These are phyloP conservation scores for Globisporangium spiculum DNA, from an alignment of 352 stramenopile species.

Conservation along the genomic window DNA sequence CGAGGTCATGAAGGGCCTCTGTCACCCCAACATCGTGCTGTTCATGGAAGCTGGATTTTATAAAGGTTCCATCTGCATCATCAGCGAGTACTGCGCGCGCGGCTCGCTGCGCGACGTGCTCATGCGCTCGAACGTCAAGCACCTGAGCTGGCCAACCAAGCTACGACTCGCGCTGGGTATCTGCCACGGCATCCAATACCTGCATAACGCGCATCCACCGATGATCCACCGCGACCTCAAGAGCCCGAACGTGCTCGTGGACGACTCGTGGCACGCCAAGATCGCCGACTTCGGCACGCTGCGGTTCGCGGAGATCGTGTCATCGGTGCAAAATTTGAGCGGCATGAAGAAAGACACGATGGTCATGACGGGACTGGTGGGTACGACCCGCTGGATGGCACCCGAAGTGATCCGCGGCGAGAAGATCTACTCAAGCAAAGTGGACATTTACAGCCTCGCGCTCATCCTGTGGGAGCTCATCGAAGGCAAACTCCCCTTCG, in stretches of 20 bases:
- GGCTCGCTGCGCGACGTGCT: conserved; percentile 95
- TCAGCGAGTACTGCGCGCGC: conserved; percentile 94
- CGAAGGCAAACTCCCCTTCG: conserved; percentile 77
- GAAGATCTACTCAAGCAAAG: conserved; percentile 85
- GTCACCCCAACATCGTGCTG: conserved; percentile 84
- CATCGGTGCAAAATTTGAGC: conserved; percentile 49
- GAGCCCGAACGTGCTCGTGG: conserved; percentile 87
- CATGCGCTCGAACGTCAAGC: conserved; percentile 61
- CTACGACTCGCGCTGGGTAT: conserved; percentile 75
- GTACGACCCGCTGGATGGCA: conserved; percentile 88
- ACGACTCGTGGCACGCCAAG: conserved; percentile 88
- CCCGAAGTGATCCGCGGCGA: conserved; percentile 87
- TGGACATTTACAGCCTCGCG: conserved; percentile 88
- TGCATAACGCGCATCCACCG: conserved; percentile 85
- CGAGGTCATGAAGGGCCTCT: conserved; percentile 77
- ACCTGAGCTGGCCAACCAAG: conserved; percentile 80
- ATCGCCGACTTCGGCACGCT: conserved; percentile 90
- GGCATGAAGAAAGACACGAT: conserved; percentile 36
- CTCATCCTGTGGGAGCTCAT: conserved; percentile 89
- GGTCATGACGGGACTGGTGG: conserved; percentile 86
- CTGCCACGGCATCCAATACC: conserved; percentile 86
- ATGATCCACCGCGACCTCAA: conserved; percentile 93
- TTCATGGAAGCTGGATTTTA: conserved; percentile 90
- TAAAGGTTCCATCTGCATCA: conserved; percentile 89
- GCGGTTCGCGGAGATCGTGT: conserved; percentile 85